Conservation (phyloP, 345 rosid genomes). For the Linum tenue region DNA sequence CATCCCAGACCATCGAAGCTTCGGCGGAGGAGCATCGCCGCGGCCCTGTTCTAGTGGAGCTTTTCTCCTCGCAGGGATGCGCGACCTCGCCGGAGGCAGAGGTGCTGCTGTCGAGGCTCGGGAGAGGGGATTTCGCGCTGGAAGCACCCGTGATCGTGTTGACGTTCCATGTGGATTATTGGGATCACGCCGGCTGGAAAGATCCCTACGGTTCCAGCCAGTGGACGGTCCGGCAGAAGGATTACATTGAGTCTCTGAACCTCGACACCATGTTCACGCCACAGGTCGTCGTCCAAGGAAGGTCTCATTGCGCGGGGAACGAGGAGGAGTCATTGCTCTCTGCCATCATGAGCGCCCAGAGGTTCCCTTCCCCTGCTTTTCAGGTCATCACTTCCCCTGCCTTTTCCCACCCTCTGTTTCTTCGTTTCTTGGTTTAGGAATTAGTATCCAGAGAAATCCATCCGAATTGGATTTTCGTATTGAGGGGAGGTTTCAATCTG, state of each 20-base stretch:
- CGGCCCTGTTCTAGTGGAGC: constrained; percentile 64
- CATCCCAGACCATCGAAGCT: constrained; percentile 19
- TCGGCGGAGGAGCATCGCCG: constrained; percentile 35
- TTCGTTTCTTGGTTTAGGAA: too few relatives aligned
- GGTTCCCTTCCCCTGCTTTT: constrained; percentile 57
- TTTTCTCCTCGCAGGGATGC: constrained; percentile 90
- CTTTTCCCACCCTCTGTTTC: not conserved
- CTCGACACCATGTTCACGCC: constrained; percentile 94
- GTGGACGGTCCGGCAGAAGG: constrained; percentile 85
- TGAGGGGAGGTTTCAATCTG: too few relatives aligned
- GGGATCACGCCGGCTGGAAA: constrained; percentile 96
- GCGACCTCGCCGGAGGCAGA: constrained; percentile 71
- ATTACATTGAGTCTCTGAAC: constrained; percentile 70
- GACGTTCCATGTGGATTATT: constrained; percentile 75
- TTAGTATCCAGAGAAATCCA: too few relatives aligned
- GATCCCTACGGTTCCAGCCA: constrained; percentile 78
- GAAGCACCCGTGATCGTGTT: constrained; percentile 52
- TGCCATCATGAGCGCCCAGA: constrained; percentile 42
- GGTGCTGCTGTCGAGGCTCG: constrained; percentile 69
- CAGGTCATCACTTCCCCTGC: constrained; percentile 26
- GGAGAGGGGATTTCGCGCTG: constrained; percentile 72
- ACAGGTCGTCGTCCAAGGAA: constrained; percentile 68
- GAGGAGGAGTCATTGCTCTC: constrained; percentile 57
- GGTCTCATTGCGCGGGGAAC: constrained; percentile 47
- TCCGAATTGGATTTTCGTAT: too few relatives aligned